Evolutionary conservation across 1,139 yeast genomes (phyloP), one percentile per base, ranked within the genome.

Genomic region (Eremothecium gossypii): DNA sequence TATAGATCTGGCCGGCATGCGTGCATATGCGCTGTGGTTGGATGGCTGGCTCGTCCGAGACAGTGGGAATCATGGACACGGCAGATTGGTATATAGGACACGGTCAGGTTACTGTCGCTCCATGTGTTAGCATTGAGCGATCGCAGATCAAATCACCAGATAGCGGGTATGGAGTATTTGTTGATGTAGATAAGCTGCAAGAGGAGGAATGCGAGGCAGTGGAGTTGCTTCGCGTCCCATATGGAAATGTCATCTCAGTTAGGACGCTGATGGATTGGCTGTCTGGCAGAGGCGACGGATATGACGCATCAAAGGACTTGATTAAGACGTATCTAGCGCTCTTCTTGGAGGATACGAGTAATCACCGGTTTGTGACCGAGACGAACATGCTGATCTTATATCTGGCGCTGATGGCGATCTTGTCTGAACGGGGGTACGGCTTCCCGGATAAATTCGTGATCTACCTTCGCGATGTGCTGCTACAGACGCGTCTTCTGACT

Each of bases 181-280:
- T 58, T 3, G 48, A 55, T 23, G 13, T 49, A 2, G 32, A 34
- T 2, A 34, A 41, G 9, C 17, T 12, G 29, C 45, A 45, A 8
- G 33, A 37, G 2, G 42, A 47, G 2, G 41, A 41, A 3, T 50
- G 44, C n/a, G 55, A 50, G 2, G 46, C 45, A 48, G 48, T 54
- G 38, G 53, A 63, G 36, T 53, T 70, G n/a, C 50, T 71, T 33
- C 52, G 73, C 39, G 59, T 72, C 3, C 75, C 76, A 0, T 43
- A 52, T 8, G 20, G 23, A 0, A 39, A 58, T 1, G 56, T 66
- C 0, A 59, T 68, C 38, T 56, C 72, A 14, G 51, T 73, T 30
- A 58, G 58, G 38, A 62, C 37, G 51, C 64, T 43, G 50, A 43
- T 34, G 28, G 41, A 27, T 31, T 29, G 30, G 11, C 39, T 52